A percentile compares a stretch with the other conserved stretches of the same genome.
phyloP scores from a whole-genome alignment of 768 basidiomycete species.

The Rhizopogon vulgaris region DNA sequence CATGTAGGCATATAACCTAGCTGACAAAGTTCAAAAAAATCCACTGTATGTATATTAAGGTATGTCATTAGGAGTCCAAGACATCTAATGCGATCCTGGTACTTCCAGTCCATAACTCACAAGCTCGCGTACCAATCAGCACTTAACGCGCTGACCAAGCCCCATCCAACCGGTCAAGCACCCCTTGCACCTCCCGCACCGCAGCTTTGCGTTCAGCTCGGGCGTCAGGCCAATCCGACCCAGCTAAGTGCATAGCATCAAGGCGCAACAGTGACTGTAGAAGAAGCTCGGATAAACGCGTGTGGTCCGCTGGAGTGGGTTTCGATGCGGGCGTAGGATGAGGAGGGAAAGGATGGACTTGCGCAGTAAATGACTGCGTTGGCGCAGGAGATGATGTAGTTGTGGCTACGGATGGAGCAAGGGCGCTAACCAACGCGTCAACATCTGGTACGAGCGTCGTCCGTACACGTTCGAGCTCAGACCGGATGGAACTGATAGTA shows the following conservation, averaged over 20 bases:
- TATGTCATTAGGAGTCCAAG: neutral
- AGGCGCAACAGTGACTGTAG: constrained; percentile 83
- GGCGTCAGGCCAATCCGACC: constrained; percentile 72
- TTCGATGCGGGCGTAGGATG: neutral
- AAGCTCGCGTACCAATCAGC: neutral
- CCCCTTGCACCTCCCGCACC: constrained; percentile 76
- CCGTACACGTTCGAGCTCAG: constrained; percentile 45
- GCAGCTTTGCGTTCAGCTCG: constrained; percentile 79
- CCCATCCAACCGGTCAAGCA: constrained; percentile 75
- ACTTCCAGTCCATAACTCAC: neutral
- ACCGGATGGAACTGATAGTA: constrained; percentile 28
- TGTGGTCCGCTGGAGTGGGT: constrained; percentile 34
- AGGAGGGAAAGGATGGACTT: neutral
- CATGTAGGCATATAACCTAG: neutral
- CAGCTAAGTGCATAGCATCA: constrained; percentile 67
- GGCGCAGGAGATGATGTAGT: constrained; percentile 8
- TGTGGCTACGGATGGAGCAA: constrained; percentile 8
- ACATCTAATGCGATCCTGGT: neutral
- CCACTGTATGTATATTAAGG: neutral
- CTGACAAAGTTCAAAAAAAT: neutral
- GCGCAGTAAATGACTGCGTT: constrained; percentile 5
- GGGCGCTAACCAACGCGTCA: constrained; percentile 42
- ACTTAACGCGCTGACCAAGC: constrained; percentile 44
- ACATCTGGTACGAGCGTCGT: constrained; percentile 50
- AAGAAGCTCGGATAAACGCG: constrained; percentile 71